phyloP scores from a whole-genome alignment of 2,329 filamentous ascomycete genomes.

The Metarhizium guizhouense region DNA sequence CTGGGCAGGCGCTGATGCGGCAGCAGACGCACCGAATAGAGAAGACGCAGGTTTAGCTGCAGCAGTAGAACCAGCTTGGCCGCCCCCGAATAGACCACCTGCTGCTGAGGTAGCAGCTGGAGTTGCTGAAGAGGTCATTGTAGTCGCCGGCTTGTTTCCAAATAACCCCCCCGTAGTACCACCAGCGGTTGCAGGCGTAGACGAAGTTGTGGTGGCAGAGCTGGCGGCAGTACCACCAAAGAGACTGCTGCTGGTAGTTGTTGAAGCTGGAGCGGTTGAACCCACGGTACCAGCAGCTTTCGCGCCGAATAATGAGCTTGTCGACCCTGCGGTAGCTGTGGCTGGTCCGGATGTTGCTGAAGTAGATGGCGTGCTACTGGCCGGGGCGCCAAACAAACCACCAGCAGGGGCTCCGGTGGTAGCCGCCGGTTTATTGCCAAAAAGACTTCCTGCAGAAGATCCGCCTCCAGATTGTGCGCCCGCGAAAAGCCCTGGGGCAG shows the following conservation, averaged over 20 bases:
- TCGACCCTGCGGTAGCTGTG: constrained; percentile 14
- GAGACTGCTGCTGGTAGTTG: constrained; percentile 22
- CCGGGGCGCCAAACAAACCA: constrained; percentile 17
- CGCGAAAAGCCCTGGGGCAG: constrained; percentile 20
- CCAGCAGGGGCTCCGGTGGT: constrained; percentile 11
- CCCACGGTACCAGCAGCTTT: constrained; percentile 29
- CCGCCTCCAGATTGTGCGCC: constrained; percentile 17
- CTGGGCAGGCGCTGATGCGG: constrained; percentile 21
- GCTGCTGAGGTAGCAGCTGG: constrained; percentile 21
- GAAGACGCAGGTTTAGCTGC: constrained; percentile 10
- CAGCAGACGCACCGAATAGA: constrained; percentile 14
- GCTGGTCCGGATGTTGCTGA: constrained; percentile 16
- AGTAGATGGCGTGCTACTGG: constrained; percentile 11
- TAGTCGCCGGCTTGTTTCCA: constrained; percentile 22
- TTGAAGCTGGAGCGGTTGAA: constrained; percentile 20
- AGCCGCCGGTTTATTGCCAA: constrained; percentile 15
- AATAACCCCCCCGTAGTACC: constrained; percentile 21
- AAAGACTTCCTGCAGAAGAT: constrained; percentile 10
- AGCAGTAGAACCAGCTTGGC: constrained; percentile 10
- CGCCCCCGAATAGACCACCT: constrained; percentile 21
- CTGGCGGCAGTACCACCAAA: constrained; percentile 23
- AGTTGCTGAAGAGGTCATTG: constrained; percentile 17
- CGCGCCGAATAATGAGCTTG: constrained; percentile 28
- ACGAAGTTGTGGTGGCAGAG: constrained; percentile 10
- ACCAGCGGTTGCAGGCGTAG: constrained; percentile 17